Evolutionary conservation across 345 rosid species (phyloP), one percentile per base, ranked within the genome.

Genomic region (Citrus cavaleriei): DNA sequence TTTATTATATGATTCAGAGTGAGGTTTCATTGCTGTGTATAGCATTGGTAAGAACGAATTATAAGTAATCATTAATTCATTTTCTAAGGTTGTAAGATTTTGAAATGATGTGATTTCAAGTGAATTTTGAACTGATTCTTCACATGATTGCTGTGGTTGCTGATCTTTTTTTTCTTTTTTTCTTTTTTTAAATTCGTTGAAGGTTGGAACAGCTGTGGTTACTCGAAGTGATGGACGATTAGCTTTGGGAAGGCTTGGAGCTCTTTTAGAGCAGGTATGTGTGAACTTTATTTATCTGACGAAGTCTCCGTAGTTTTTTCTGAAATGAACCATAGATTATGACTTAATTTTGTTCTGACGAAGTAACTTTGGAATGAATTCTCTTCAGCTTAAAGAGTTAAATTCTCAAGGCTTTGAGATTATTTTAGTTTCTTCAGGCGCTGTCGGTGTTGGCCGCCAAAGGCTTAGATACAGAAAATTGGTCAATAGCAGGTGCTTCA

Each of bases 171-270:
- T 3, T n/a, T n/a, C n/a, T n/a, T 22, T 57, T 64, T 28, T 60
- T 18, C 14, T 40, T 24, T 3, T 49, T 40, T 69, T 38, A 25
- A 30, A 70, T 70, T 67, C 9, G 55, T 60, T 63, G 18, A 40
- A 89, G 92, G 91, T 89, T 68, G 92, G 92, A 76, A 89, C 91
- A n/a, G 92, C 92, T 64, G 91, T 89, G 75, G 92, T 87, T 57
- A 89, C 92, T 57, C 83, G 92, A 70, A 35, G 49, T 63, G 91
- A 89, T 71, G 90, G 90, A 18, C 86, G 92, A 81, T 80, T 89
- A 73, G 92, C 91, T 4, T 81, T 87, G 77, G 92, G 92, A 6
- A 89, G 88, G 72, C 70, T 89, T 34, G 92, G 92, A 73, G 87
- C 89, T 18, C 85, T 89, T 70, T 87, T 88, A 76, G 92, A 89